phyloP scores from a whole-genome alignment of 495 filamentous ascomycete genomes.

The Lasiosphaeris hirsuta region DNA sequence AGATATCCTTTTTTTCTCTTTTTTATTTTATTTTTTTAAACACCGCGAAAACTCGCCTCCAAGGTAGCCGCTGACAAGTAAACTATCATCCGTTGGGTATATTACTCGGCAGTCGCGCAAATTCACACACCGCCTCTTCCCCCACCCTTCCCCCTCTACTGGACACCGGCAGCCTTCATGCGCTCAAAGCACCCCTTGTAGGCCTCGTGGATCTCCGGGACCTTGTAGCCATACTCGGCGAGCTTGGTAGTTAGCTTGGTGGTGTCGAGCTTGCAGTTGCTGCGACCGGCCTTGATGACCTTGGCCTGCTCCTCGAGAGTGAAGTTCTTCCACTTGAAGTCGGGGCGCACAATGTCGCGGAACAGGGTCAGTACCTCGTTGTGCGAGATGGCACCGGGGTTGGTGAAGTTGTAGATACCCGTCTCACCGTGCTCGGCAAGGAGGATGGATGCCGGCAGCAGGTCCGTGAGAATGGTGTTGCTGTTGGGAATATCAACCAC shows the following conservation, averaged over 20 bases:
- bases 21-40: too few relatives aligned
- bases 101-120: too few relatives aligned
- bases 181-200: constrained; percentile 60
- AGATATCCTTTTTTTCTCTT: too few relatives aligned
- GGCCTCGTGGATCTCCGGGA: constrained; percentile 61
- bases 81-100: too few relatives aligned
- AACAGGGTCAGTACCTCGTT: constrained; percentile 63
- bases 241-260: constrained; percentile 58
- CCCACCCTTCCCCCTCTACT: constrained; percentile 24
- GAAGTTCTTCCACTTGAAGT: constrained; percentile 65
- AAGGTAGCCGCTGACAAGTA: too few relatives aligned
- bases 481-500: constrained; percentile 66
- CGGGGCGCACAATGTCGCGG: constrained; percentile 57
- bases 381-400: constrained; percentile 64
- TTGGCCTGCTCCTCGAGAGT: constrained; percentile 62
- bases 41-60: too few relatives aligned
- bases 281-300: constrained; percentile 62
- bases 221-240: constrained; percentile 54
- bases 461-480: constrained; percentile 62
- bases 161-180: constrained; percentile 56
- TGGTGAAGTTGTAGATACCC: constrained; percentile 67
- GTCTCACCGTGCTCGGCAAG: constrained; percentile 58
- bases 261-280: constrained; percentile 62
- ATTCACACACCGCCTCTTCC: background rate
- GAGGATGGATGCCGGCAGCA: constrained; percentile 57